These are phyloP conservation scores for Mycena olivaceomarginata DNA, from an alignment of 768 basidiomycete genomes.

Conservation along the genomic window DNA sequence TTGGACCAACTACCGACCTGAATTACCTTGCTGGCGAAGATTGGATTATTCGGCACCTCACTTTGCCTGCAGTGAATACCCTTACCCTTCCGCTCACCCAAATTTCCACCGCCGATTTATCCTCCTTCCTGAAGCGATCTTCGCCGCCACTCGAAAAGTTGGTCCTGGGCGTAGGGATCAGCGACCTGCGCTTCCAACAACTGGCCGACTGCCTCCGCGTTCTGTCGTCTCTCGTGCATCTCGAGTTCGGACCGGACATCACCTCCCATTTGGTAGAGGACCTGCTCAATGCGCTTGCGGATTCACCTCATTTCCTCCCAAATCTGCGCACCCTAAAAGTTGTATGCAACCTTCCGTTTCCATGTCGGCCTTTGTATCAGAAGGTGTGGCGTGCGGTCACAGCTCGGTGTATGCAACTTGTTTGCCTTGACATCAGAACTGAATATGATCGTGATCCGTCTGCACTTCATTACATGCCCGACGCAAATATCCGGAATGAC, in stretches of 20 bases:
- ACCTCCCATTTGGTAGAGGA: not conserved
- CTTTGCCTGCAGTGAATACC: not conserved
- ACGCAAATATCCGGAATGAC: not conserved
- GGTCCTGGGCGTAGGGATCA: not conserved
- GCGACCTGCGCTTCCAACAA: not conserved
- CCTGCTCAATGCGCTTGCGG: not conserved
- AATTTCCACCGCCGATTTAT: not conserved
- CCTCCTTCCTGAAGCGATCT: not conserved
- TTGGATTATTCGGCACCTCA: not conserved
- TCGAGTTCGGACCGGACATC: not conserved
- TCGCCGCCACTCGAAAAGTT: constrained; percentile 3
- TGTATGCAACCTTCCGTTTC: not conserved
- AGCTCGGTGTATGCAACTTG: not conserved
- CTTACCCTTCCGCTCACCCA: not conserved
- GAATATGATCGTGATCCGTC: no score
- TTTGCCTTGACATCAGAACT: not conserved
- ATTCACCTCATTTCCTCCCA: not conserved
- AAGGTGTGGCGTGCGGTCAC: not conserved
- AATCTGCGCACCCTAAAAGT: not conserved
- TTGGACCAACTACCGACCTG: not conserved
- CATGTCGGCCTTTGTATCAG: not conserved
- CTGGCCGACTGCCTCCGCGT: not conserved
- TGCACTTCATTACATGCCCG: no score
- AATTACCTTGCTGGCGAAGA: not conserved
- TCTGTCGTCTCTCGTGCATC: not conserved